Evolutionary conservation across 345 rosid genomes (phyloP), one percentile per base, ranked within the genome.

Genomic region (Trapa bicornis): DNA sequence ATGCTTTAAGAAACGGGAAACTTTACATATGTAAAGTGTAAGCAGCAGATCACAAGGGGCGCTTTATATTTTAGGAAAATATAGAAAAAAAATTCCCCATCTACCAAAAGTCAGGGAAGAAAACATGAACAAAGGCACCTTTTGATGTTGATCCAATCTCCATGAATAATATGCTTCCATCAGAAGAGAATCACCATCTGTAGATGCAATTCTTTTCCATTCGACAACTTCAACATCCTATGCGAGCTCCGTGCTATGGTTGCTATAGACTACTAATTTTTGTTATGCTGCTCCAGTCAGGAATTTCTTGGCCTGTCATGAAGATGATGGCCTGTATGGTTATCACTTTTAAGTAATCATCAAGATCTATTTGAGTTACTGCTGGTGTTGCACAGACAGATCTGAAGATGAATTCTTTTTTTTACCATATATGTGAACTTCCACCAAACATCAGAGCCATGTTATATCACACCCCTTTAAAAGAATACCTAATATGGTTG

Each of bases 281-380:
- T 41, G 16, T 66, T 73, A 82, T 36, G 81, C 84, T 72, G 89
- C 91, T 73, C 88, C 75, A 63, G 80, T 67, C 75, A 88, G 84
- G 71, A 75, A 79, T 74, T 76, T 86, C 77, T 84, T 91, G 61
- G 79, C 93, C 97, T 91, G 87, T 65, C 71, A 42, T 7, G 63
- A 58, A 58, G 38, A 58, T 11, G 38, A 58, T 58, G 7, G 35
- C 37, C 35, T 12, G 12, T 6, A 58, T 22, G 14, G 15, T 35
- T 22, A 58, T 11, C 63, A 58, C 15, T 32, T 22, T 32, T 58
- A 32, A 4, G 37, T 16, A 58, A 29, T 35, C 32, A 6, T 8
- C 15, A 58, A 33, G 10, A 11, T 22, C 29, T 22, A 22, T 22
- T 22, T 22, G 29, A 22, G 29, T 22, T 22, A 22, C 29, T 22